Evolutionary conservation across 1,284 basidiomycete species (phyloP), one percentile per base, ranked within the genome.

Genomic region (Pisolithus thermaeus): DNA sequence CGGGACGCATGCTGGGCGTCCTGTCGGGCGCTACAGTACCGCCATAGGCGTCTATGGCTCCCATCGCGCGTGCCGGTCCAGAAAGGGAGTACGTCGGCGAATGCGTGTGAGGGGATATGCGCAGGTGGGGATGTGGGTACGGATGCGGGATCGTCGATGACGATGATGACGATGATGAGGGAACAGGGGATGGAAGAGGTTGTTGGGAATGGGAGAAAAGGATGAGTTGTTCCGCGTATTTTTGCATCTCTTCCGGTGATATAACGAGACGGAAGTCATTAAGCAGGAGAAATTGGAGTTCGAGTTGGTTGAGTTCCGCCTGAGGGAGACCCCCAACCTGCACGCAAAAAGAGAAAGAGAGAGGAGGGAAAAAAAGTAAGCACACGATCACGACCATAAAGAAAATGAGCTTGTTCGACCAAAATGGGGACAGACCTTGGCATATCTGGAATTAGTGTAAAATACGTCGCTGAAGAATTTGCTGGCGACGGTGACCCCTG

Each of bases 401-500:
- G 7, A 30, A 8, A 30, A 30, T 30, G 25, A 5, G 7, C 7
- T 7, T 27, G 32, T 49, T 14, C 3, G 12, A 46, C 16, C 47
- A 55, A 23, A 25, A 40, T 12, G 7, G 32, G 16, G 50, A 75
- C 84, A 49, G 56, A 95, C 94, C 82, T 98, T 99, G 52, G 96
- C 96, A 67, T 99, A 99, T 36, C 96, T 80, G 28, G 95, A 97
- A 65, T 99, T 99, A n/a, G 96, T 98, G 72, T 99, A 98, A 65
- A 99, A 99, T 9, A 99, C 94, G 68, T 99, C 96, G 54, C 90
- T 93, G 69, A 98, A 98, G 69, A 99, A 99, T 70, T 99, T 99
- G 75, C 90, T 94, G 18, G 96, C 95, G 8, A 99, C 96, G 3
- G 96, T 98, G 25, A 99, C 90, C 3, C 96, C 96, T 1, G 96